These are phyloP conservation scores for Phaseolus lunatus DNA, from an alignment of 306 rosid species.

Conservation along the genomic window DNA sequence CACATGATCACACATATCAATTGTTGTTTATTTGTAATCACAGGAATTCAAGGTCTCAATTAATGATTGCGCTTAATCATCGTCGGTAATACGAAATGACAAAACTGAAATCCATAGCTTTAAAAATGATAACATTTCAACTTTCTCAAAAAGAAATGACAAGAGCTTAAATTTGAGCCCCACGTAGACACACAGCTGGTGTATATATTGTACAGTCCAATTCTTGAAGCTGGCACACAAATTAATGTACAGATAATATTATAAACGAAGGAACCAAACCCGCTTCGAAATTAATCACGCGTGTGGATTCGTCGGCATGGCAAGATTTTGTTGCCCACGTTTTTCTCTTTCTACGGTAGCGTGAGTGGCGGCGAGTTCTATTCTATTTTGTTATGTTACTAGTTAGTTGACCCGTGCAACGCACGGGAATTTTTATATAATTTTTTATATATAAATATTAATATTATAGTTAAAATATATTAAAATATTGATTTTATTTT, in stretches of 20 bases:
- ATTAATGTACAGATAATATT: slow-evolving; percentile 16
- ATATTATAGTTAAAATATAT: no score
- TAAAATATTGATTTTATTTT: no score
- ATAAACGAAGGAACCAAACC: slow-evolving; percentile 1
- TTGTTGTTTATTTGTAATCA: neutral
- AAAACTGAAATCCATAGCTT: neutral
- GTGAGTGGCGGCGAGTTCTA: slow-evolving; percentile 16
- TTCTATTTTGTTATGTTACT: no score
- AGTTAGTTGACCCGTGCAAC: no score
- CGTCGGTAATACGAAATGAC: slow-evolving; percentile 17
- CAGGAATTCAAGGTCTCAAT: slow-evolving; percentile 23
- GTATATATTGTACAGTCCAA: slow-evolving; percentile 7
- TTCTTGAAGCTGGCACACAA: slow-evolving; percentile 35
- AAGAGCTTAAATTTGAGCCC: neutral
- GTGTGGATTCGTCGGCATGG: slow-evolving; percentile 40
- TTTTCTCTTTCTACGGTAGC: slow-evolving; percentile 1
- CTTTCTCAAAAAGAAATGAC: neutral
- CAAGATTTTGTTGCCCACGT: slow-evolving; percentile 37
- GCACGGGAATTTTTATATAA: no score
- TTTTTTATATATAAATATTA: no score
- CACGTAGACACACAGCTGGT: neutral
- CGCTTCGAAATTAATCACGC: slow-evolving; percentile 35
- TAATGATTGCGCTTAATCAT: slow-evolving; percentile 11
- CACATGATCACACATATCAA: slow-evolving; percentile 20
- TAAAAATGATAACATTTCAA: neutral